Base-by-base conservation (phyloP, 2,329 filamentous ascomycete species). In the Claviceps lovelessii region DNA sequence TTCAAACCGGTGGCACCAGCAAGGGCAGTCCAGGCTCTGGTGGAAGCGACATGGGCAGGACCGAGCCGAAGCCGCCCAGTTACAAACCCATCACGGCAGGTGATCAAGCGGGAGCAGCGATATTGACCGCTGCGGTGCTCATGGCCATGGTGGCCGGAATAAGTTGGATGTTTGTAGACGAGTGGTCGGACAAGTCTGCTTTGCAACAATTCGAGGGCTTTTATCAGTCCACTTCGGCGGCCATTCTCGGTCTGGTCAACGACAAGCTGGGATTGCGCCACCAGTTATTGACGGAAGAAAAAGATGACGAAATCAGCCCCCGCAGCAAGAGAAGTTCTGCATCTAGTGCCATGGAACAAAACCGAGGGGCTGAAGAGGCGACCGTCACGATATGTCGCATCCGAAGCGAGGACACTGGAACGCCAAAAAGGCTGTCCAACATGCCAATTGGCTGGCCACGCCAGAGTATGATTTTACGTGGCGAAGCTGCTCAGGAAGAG, bases 21-120 rank as follows among this genome's bases (percentile, higher is more conserved):
- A 63, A 66, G 46, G 75, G 76, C 15, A 65, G 77, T 55, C 70
- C 76, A 3, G 64, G 65, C 5, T 72, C 70, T 8, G 77, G 77
- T 44, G 72, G 74, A 8, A 65, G 67, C 23, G 76, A 78, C 59
- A 70, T 71, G 44, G 75, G 69, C 49, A 65, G 70, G n/a, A 66
- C 65, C 13, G 58, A 62, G 54, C 68, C 55, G 50, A 53, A 49
- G 15, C 61, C 63, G 13, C 62, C 53, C 35, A 59, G 56, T 45
- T 67, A 62, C 50, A 57, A 56, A 23, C 59, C 61, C 31, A 64
- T 72, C 23, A 80, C 78, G 3, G 74, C 73, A 1, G 81, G 75
- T 8, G 86, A 90, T 63, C 79, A 73, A 58, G 84, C 79, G 7
- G 88, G 85, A 11, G 86, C 86, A 42, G 79, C 79, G 11, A 77